Percentiles rank a stretch among this genome's conserved stretches.
Conservation (phyloP, 148 eudicot species). For the Persicaria tinctoria region DNA sequence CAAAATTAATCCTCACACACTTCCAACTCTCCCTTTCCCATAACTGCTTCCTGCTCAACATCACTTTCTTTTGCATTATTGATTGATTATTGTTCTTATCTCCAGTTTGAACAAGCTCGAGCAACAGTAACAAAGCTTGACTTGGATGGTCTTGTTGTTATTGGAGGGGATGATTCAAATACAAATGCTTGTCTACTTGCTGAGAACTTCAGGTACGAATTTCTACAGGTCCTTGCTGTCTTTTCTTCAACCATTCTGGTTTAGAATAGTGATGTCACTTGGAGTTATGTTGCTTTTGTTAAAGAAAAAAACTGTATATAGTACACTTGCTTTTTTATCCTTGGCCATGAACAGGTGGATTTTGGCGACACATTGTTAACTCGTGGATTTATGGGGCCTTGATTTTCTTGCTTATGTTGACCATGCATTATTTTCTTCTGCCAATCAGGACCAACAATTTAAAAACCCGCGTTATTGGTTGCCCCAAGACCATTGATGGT, state of each 20-base stretch:
- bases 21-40: neutral
- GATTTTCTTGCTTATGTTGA: neutral
- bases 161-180: slow-evolving; percentile 98
- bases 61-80: slow-evolving; percentile 9
- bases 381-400: neutral
- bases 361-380: neutral
- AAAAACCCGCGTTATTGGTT: slow-evolving; percentile 88
- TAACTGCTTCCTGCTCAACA: neutral
- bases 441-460: slow-evolving; percentile 67
- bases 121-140: slow-evolving; percentile 85
- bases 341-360: neutral
- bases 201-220: slow-evolving; percentile 72
- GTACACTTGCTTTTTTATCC: neutral
- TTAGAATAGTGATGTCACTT: neutral
- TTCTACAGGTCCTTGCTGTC: neutral
- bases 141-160: slow-evolving; percentile 96
- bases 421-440: neutral
- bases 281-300: neutral
- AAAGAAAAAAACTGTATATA: neutral
- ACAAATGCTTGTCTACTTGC: slow-evolving; percentile 99
- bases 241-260: neutral
- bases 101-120: slow-evolving; percentile 96
- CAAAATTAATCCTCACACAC: neutral
- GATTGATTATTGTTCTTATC: slow-evolving; percentile 12
- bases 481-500: slow-evolving; percentile 99